Evolutionary conservation across 2,329 filamentous ascomycete genomes (phyloP).

Genomic region (Fusarium devonianum): DNA sequence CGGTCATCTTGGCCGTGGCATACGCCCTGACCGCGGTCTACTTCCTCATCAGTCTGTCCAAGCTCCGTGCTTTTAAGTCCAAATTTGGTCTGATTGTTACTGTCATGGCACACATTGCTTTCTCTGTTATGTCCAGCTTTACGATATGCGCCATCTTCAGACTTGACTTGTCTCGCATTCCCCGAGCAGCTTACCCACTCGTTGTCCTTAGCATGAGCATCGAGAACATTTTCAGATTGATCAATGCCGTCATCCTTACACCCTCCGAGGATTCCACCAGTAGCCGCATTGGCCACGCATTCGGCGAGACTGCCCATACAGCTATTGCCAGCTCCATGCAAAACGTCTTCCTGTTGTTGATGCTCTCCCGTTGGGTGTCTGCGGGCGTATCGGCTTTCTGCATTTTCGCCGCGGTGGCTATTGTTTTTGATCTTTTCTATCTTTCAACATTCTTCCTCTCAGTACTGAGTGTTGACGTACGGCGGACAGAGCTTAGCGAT

Average conservation of each 20-base stretch:
- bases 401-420: slow-evolving; percentile 76
- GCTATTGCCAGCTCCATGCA: slow-evolving; percentile 73
- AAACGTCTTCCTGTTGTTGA: slow-evolving; percentile 71
- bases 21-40: slow-evolving; percentile 71
- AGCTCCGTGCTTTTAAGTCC: slow-evolving; percentile 77
- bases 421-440: slow-evolving; percentile 80
- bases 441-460: slow-evolving; percentile 81
- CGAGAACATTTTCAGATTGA: slow-evolving; percentile 80
- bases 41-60: slow-evolving; percentile 71
- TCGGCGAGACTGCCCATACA: slow-evolving; percentile 75
- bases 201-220: slow-evolving; percentile 80
- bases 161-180: slow-evolving; percentile 77
- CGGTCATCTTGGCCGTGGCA: slow-evolving; percentile 67
- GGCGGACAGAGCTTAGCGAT: slow-evolving; percentile 77
- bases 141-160: slow-evolving; percentile 79
- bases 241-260: slow-evolving; percentile 78
- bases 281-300: slow-evolving; percentile 73
- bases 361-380: slow-evolving; percentile 71
- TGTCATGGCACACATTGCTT: slow-evolving; percentile 71
- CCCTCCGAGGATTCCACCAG: slow-evolving; percentile 73
- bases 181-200: slow-evolving; percentile 76
- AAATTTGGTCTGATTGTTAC: slow-evolving; percentile 75
- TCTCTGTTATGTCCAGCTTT: slow-evolving; percentile 80
- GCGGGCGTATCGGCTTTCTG: slow-evolving; percentile 78
- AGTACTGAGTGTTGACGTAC: slow-evolving; percentile 80